Base-by-base conservation (phyloP, 2,329 filamentous ascomycete species). In the Sclerotinia minor region DNA sequence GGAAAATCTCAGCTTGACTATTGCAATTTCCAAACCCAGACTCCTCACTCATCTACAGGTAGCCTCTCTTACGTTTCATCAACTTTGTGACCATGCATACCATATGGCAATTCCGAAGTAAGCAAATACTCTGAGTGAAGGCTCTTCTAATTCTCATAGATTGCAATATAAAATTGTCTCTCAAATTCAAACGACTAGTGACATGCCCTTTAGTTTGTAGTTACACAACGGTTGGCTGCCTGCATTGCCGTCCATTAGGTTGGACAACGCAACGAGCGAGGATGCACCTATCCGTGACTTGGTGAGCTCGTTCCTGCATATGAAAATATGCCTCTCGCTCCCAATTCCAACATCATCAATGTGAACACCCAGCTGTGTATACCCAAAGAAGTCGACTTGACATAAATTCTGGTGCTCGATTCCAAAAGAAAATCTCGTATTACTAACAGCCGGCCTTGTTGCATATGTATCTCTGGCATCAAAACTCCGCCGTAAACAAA, bases 301-400 rank as follows among this genome's bases (percentile, higher is more conserved):
- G 52, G 52, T 64, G 41, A 49, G 49, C 24, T 68, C 52, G 60
- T 65, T 65, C 44, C 60, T 68, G 60, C 52, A 44, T 65, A 15
- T 50, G 29, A 19, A 44, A 41, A 44, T 26, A 9, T 35, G 35
- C 38, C 13, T 47, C 15, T 58, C 32, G 32, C 19, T 21, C n/a
- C n/a, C 19, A 17, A 44, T 32, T 8, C 9, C 44, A 41, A 41
- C 24, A 21, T 19, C 1, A 26, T 60, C 2, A 1, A 49, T 49
- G 29, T 38, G 44, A 61, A 49, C 24, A n/a, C 44, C 26, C 44
- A 49, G 29, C 44, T 49, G 44, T 60, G 6, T 19, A 49, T 35
- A 13, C 44, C 17, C 13, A 35, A 49, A 35, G 29, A 49, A 61
- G 29, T 61, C 58, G 24, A 61, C 21, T 49, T 35, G 44, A 38